Evolutionary conservation across 2,329 filamentous ascomycete species (phyloP), one percentile per base, ranked within the genome.

Genomic region (Fusarium agapanthi): DNA sequence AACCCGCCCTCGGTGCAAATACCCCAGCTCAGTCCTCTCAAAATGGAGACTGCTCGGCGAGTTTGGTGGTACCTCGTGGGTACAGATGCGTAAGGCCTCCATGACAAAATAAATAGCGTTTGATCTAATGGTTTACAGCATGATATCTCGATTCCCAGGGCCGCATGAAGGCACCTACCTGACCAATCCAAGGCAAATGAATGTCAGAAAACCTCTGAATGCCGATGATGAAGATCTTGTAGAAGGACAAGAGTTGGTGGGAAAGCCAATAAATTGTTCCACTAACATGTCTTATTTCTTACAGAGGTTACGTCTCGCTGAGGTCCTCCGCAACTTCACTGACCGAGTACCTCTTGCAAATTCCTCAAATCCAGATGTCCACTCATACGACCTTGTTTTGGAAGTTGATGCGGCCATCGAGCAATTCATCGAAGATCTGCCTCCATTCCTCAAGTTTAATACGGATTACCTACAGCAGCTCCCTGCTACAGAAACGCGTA

Each of bases 61-160:
- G 70, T 84, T 7, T 86, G 84, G 84, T 86, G 84, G 84, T 83
- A 84, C 67, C 75, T 86, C 11, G 79, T 79, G 15, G 76, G 80
- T 2, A 82, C 80, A 9, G 83, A 85, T 66, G 84, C 82, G 84
- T 83, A 65, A 71, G 77, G 50, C 13, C 10, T 20, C 24, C 18
- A 11, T 48, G 13, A 13, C n/a, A 30, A 26, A 16, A n/a, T 22
- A n/a, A 4, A 18, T 20, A 13, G 14, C 20, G 20, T 34, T 24
- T 10, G 8, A 34, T 30, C 12, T 76, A 20, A 76, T 64, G 37
- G 28, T 16, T 35, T 7, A 14, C 13, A 84, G 82, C 77, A 77
- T 84, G 68, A 67, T 84, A 14, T 78, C 80, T 35, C 77, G 81
- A 24, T 81, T 82, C 70, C 79, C 77, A 13, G 80, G 79, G 15